A percentile compares a stretch with the other conserved stretches of the same genome.
These are phyloP conservation scores for Grifola frondosa DNA, from an alignment of 1,284 basidiomycete species.

Conservation along the genomic window DNA sequence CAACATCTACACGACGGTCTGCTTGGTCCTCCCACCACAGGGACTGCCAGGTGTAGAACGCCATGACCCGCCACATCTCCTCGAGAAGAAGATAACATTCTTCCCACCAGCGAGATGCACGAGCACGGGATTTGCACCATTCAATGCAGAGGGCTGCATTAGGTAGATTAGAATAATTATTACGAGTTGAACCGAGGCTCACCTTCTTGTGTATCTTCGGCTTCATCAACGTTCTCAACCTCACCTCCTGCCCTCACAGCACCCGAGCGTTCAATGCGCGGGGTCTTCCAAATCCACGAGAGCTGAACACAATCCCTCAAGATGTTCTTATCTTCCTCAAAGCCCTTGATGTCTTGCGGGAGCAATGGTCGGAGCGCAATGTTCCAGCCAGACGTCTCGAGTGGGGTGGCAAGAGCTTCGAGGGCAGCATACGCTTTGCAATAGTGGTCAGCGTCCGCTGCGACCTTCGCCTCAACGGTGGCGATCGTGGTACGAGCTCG, in stretches of 20 bases:
- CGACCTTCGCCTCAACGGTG: background rate
- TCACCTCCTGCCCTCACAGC: no score
- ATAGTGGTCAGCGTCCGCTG: conserved; percentile 1
- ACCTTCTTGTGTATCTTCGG: conserved; percentile 6
- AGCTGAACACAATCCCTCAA: conserved; percentile 1
- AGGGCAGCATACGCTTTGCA: conserved; percentile 1
- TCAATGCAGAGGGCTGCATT: conserved; percentile 7
- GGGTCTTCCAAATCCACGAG: conserved; percentile 7
- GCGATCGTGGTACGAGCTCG: conserved; percentile 4
- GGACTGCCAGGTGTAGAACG: conserved; percentile 1
- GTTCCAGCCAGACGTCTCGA: background rate
- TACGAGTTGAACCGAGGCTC: background rate
- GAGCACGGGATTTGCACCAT: conserved; percentile 13
- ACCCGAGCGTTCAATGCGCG: no score
- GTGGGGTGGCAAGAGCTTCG: background rate
- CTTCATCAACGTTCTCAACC: no score
- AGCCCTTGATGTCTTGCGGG: background rate
- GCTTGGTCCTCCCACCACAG: no score
- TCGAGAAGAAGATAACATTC: conserved; percentile 34
- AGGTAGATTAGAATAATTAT: background rate
- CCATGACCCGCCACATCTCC: conserved; percentile 30
- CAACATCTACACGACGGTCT: background rate
- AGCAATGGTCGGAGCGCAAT: background rate
- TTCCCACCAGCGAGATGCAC: conserved; percentile 34
- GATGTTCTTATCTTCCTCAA: background rate